phyloP scores from a whole-genome alignment of 345 rosid species.

The Gossypium thurberi region DNA sequence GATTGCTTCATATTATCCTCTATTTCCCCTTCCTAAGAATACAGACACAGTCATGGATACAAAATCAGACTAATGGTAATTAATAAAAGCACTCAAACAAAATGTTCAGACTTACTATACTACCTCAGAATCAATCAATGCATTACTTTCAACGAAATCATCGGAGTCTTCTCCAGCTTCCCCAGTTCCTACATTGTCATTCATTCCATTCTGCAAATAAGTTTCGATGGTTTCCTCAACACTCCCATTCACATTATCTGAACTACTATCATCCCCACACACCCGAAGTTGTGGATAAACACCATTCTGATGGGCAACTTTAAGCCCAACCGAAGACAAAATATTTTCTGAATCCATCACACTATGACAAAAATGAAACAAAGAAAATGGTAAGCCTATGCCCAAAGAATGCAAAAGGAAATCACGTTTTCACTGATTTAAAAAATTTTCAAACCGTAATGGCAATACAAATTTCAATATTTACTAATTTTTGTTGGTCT shows the following conservation, averaged over 20 bases:
- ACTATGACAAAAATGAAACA: conserved; percentile 21
- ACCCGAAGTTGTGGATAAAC: conserved; percentile 27
- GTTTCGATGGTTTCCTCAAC: conserved; percentile 18
- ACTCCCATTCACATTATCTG: conserved; percentile 21
- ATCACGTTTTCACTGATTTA: conserved; percentile 15
- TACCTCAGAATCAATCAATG: conserved; percentile 39
- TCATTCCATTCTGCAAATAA: conserved; percentile 27
- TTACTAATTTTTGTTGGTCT: neutral
- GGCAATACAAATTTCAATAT: neutral
- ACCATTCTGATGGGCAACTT: conserved; percentile 48
- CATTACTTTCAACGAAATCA: conserved; percentile 25
- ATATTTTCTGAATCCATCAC: conserved; percentile 50
- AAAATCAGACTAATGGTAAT: neutral
- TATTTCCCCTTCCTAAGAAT: conserved; percentile 39
- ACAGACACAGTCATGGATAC: conserved; percentile 2
- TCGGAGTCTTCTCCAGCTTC: conserved; percentile 21
- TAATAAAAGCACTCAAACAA: conserved; percentile 6
- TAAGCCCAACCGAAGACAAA: conserved; percentile 35
- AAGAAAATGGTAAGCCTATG: neutral
- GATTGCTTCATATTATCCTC: conserved; percentile 29
- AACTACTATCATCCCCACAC: conserved; percentile 30
- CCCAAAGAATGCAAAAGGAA: neutral
- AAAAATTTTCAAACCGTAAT: neutral
- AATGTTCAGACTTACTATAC: neutral
- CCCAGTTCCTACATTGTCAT: conserved; percentile 25